phyloP scores from a whole-genome alignment of 2,329 filamentous ascomycete genomes.

The Chaetomium strumarium region DNA sequence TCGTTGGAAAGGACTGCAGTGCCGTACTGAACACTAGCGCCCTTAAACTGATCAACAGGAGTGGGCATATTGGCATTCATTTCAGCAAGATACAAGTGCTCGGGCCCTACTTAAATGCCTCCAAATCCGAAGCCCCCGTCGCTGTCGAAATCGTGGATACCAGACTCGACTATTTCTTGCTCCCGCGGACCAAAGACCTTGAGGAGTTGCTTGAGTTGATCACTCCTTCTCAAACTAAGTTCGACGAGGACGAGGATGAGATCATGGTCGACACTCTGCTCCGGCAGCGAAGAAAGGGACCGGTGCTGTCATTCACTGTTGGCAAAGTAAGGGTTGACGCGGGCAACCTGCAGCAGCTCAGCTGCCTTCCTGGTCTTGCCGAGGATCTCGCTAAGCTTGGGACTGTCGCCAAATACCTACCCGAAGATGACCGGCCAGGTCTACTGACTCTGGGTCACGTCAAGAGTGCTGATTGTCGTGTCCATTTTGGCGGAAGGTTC shows the following conservation, averaged over 20 bases:
- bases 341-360: conserved; percentile 57
- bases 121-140: conserved; percentile 53
- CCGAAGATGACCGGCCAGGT: conserved; percentile 90
- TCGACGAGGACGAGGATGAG: conserved; percentile 78
- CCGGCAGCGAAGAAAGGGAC: conserved; percentile 78
- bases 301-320: conserved; percentile 67
- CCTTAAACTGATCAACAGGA: conserved; percentile 72
- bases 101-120: conserved; percentile 58
- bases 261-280: conserved; percentile 91
- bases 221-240: conserved; percentile 86
- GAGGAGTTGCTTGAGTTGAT: conserved; percentile 78
- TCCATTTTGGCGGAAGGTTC: conserved; percentile 62
- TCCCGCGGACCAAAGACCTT: conserved; percentile 73
- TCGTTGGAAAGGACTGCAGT: conserved; percentile 74
- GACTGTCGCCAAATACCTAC: conserved; percentile 87
- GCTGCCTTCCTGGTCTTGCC: conserved; percentile 62
- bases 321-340: conserved; percentile 59
- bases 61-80: conserved; percentile 63
- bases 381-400: conserved; percentile 78
- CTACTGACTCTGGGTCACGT: conserved; percentile 69
- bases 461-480: conserved; percentile 53
- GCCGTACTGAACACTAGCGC: conserved; percentile 71
- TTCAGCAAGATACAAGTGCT: conserved; percentile 70
- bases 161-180: conserved; percentile 63
- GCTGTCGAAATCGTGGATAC: conserved; percentile 59